Percentiles rank a stretch among this genome's conserved stretches.
These are phyloP conservation scores for Angomonas desouzai DNA, from an alignment of 208 protist genomes.

Conservation along the genomic window DNA sequence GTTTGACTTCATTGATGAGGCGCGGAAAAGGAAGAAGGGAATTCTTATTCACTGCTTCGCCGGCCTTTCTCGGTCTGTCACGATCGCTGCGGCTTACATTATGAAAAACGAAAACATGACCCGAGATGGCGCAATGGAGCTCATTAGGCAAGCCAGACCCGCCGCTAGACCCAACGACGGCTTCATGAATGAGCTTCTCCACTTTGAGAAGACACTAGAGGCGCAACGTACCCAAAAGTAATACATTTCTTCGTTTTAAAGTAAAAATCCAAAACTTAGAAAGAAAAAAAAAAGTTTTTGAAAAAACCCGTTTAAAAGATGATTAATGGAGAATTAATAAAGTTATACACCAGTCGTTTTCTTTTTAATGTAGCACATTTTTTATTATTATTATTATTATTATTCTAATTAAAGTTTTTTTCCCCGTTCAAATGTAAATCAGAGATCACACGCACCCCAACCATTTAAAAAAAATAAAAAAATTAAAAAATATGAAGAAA, in stretches of 20 bases:
- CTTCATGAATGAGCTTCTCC: slow-evolving; percentile 48
- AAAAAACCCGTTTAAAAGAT: background rate
- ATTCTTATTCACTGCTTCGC: slow-evolving; percentile 90
- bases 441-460: background rate
- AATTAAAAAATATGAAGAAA: background rate
- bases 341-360: slow-evolving; percentile 6
- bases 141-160: slow-evolving; percentile 62
- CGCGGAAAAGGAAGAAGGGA: slow-evolving; percentile 41
- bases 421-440: slow-evolving; percentile 10
- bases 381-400: slow-evolving; percentile 4
- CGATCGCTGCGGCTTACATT: slow-evolving; percentile 78
- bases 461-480: slow-evolving; percentile 10
- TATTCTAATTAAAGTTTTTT: background rate
- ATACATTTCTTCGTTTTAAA: background rate
- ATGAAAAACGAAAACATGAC: slow-evolving; percentile 68
- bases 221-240: background rate
- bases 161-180: slow-evolving; percentile 78
- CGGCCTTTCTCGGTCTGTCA: slow-evolving; percentile 84
- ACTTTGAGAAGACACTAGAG: slow-evolving; percentile 33
- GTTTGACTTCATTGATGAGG: slow-evolving; percentile 80
- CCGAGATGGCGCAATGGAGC: slow-evolving; percentile 52
- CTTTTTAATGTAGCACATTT: slow-evolving; percentile 8
- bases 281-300: background rate
- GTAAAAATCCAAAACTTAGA: no score
- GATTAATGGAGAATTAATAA: slow-evolving; percentile 10